A percentile compares a stretch with the other conserved stretches of the same genome.
Conservation (phyloP, 768 basidiomycete species). For the Vararia minispora region DNA sequence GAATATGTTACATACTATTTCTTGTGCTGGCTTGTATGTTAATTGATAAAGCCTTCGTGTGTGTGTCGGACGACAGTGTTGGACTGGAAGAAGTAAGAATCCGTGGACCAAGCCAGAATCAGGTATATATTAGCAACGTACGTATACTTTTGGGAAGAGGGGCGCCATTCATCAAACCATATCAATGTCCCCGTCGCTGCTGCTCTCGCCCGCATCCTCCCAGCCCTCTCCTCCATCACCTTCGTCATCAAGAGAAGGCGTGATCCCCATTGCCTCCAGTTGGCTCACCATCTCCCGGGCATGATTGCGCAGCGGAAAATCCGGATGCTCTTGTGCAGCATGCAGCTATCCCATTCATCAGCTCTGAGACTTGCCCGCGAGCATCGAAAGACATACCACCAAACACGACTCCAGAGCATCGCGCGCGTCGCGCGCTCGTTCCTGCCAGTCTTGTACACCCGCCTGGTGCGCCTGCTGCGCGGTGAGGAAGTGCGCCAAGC, state of each 20-base stretch:
- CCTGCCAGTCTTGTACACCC: conserved; percentile 56
- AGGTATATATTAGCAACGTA: no score
- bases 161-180: no score
- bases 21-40: no score
- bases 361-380: background rate
- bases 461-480: conserved; percentile 57
- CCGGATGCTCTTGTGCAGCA: conserved; percentile 58
- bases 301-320: conserved; percentile 68
- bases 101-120: no score
- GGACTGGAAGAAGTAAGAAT: no score
- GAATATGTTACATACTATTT: no score
- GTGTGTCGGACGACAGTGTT: no score
- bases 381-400: conserved; percentile 34
- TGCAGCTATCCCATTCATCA: conserved; percentile 42
- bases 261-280: conserved; percentile 56
- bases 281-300: conserved; percentile 59
- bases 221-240: conserved; percentile 43
- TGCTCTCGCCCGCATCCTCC: conserved; percentile 51
- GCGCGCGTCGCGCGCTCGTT: conserved; percentile 66
- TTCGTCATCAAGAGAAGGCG: conserved; percentile 46
- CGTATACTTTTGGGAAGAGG: no score
- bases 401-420: conserved; percentile 80
- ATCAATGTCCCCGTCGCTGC: conserved; percentile 32
- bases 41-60: no score
- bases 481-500: conserved; percentile 87